Conservation (phyloP, 2,329 filamentous ascomycete species). For the Aspergillus quadricinctus region DNA sequence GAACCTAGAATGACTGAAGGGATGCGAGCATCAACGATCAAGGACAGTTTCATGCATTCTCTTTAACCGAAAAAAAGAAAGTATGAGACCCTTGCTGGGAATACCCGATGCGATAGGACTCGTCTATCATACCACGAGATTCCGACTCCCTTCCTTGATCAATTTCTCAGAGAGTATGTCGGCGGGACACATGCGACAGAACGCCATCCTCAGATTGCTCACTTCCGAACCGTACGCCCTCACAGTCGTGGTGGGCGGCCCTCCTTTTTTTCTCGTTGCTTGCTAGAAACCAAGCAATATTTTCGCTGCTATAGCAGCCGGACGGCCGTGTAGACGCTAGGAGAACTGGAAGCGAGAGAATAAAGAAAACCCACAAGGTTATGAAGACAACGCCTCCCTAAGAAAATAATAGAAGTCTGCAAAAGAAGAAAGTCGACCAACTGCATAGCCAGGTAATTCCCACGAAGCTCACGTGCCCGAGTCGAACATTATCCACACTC, state of each 20-base stretch:
- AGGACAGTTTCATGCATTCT: slow-evolving; percentile 31
- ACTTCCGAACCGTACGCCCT: slow-evolving; percentile 13
- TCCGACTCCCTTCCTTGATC: slow-evolving; percentile 15
- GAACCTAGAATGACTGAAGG: background rate
- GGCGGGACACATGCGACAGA: slow-evolving; percentile 11
- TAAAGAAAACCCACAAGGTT: slow-evolving; percentile 34
- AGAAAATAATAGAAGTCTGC: slow-evolving; percentile 39
- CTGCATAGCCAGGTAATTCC: slow-evolving; percentile 32
- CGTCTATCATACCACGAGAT: slow-evolving; percentile 27
- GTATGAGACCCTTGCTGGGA: slow-evolving; percentile 21
- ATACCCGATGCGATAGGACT: slow-evolving; percentile 23
- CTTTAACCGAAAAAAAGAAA: slow-evolving; percentile 26
- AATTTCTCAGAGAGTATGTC: slow-evolving; percentile 7
- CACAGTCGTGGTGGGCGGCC: slow-evolving; percentile 13
- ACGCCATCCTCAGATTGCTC: slow-evolving; percentile 19
- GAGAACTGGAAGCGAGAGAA: slow-evolving; percentile 22
- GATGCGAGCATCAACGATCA: slow-evolving; percentile 5
- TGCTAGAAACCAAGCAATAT: slow-evolving; percentile 10
- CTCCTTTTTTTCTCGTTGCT: slow-evolving; percentile 2
- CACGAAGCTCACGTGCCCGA: slow-evolving; percentile 29
- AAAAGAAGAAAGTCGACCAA: slow-evolving; percentile 40
- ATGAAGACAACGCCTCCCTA: slow-evolving; percentile 44
- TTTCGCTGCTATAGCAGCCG: slow-evolving; percentile 25
- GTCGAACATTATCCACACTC: slow-evolving; percentile 38
- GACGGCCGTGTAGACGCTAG: slow-evolving; percentile 19